Base-by-base conservation (phyloP, 441 rosid genomes). In the Manihot esculenta region DNA sequence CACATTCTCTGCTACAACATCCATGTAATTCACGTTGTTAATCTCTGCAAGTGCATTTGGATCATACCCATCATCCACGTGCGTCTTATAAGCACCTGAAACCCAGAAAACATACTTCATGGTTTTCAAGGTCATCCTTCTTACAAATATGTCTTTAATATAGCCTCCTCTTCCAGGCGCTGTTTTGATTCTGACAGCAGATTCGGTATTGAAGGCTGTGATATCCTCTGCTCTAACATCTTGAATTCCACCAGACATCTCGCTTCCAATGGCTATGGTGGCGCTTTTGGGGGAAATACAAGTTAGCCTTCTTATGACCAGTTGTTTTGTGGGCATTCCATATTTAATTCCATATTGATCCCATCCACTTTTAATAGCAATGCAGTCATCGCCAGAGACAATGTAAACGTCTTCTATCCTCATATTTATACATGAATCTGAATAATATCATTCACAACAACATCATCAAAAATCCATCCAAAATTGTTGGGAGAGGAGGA, bases 71-170 rank as follows among this genome's bases (percentile, higher is more conserved):
- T 79, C 64, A 47, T 87, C 92, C 0, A 92, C 89, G 53, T 93
- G 97, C 13, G 73, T 55, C 26, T 81, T 75, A 42, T 90, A 93
- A 17, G 77, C 17, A 0, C 97, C 91, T 0, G 86, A 82, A 84
- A 88, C 87, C 98, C 95, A 91, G 62, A 90, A 91, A 17, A 81
- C 98, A 12, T 81, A 90, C 72, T 88, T 78, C 94, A 89, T 88
- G 0, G 87, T 93, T 69, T 82, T 79, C 81, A 88, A 58, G 0
- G 58, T 74, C 69, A 85, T 55, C 18, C 83, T 82, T 21, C 85
- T 76, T 0, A 81, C 88, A 59, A 70, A 88, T 49, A 92, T 83
- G 76, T 88, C 88, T 49, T 80, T 84, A 13, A 89, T 91, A 70
- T 76, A 88, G 51, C 42, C 92, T n/a, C 94, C 96, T 75, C 96